These are phyloP conservation scores for Penicillium janthinellum DNA, from an alignment of 2,329 filamentous ascomycete species.

Conservation along the genomic window DNA sequence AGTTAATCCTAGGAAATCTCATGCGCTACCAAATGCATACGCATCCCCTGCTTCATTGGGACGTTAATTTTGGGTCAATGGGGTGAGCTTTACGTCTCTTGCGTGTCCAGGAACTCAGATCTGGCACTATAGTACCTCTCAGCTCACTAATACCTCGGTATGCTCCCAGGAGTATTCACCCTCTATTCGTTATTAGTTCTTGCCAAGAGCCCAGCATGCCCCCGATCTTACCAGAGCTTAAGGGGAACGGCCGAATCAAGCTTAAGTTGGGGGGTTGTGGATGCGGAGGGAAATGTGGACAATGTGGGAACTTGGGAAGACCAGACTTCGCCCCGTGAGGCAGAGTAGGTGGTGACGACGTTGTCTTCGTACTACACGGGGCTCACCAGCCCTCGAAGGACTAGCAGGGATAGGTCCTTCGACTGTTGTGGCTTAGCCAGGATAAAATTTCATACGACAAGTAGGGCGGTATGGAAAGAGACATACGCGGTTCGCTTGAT, in stretches of 20 bases:
- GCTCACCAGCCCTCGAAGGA: not conserved
- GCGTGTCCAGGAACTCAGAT: not conserved
- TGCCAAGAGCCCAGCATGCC: constrained; percentile 3
- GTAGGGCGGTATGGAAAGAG: not conserved
- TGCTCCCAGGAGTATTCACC: not conserved
- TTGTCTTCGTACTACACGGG: not conserved
- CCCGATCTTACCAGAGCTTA: not conserved
- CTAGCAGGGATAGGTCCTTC: not conserved
- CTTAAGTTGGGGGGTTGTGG: not conserved
- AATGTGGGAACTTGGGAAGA: not conserved
- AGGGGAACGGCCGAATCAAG: constrained; percentile 11
- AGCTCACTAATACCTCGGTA: not conserved
- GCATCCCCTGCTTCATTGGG: not conserved
- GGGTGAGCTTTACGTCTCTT: not conserved
- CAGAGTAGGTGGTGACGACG: constrained; percentile 6
- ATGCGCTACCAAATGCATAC: not conserved
- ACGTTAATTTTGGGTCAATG: not conserved
- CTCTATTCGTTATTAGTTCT: constrained; percentile 10
- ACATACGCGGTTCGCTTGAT: not conserved
- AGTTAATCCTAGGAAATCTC: not conserved
- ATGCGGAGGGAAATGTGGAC: not conserved
- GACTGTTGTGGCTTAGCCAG: constrained; percentile 1
- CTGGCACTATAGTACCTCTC: not conserved
- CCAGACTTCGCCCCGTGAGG: not conserved
- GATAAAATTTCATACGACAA: not conserved